A percentile compares a stretch with the other conserved stretches of the same genome.
phyloP scores from a whole-genome alignment of 495 filamentous ascomycete genomes.

The Penicillium steckii region DNA sequence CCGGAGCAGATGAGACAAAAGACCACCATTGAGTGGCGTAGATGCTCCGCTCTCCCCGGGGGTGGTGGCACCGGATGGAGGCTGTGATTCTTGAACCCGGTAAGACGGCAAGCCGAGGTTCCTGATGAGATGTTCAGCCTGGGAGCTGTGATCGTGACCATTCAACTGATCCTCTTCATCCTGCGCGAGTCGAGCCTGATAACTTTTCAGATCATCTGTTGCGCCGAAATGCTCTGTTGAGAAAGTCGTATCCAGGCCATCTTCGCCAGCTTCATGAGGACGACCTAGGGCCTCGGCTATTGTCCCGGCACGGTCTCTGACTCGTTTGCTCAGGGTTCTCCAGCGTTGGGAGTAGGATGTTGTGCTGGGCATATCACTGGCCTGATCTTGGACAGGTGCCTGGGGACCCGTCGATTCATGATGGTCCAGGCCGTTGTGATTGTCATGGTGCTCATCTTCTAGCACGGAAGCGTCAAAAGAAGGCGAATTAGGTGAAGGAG shows the following conservation, averaged over 20 bases:
- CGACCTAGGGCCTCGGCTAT: conserved; percentile 26
- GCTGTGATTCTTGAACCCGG: conserved; percentile 5
- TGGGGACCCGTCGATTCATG: conserved; percentile 6
- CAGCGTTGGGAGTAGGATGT: conserved; percentile 14
- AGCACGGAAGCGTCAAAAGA: conserved; percentile 7
- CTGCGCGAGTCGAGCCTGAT: conserved; percentile 12
- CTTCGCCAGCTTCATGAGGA: conserved; percentile 25
- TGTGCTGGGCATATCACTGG: conserved; percentile 12
- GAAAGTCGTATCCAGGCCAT: conserved; percentile 26
- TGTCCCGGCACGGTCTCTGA: conserved; percentile 17
- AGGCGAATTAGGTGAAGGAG: conserved; percentile 6
- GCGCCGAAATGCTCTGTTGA: conserved; percentile 29
- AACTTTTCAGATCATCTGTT: conserved; percentile 27
- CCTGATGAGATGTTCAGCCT: conserved; percentile 26
- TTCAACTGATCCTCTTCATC: conserved; percentile 17
- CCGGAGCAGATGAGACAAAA: conserved; percentile 27
- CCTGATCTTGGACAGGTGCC: conserved; percentile 1
- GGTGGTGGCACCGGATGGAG: conserved; percentile 16
- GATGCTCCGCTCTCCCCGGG: conserved; percentile 18
- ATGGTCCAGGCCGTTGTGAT: background rate
- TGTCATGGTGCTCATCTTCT: conserved; percentile 4
- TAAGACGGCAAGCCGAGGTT: conserved; percentile 18
- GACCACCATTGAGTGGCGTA: conserved; percentile 22
- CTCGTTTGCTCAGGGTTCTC: conserved; percentile 23
- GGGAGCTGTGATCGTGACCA: conserved; percentile 14